Evolutionary conservation across 805 yeast genomes (phyloP).

Genomic region (Tetrapisispora phaffii): DNA sequence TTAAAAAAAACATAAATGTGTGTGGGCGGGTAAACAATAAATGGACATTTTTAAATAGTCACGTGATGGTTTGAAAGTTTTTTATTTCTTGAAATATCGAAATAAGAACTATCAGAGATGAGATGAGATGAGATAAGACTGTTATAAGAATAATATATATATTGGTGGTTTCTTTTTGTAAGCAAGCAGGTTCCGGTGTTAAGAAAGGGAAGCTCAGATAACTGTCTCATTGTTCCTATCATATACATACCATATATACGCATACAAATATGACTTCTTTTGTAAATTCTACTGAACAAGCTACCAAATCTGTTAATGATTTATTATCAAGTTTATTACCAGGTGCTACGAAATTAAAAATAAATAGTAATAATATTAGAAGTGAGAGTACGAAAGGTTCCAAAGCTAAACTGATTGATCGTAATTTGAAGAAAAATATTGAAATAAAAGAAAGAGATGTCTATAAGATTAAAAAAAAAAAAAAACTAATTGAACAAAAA

Average conservation of each 20-base stretch:
- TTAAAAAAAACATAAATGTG: too few relatives aligned
- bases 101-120: slow-evolving; percentile 6
- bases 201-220: too few relatives aligned
- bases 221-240: too few relatives aligned
- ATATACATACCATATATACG: too few relatives aligned
- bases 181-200: too few relatives aligned
- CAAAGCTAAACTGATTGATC: slow-evolving; percentile 33
- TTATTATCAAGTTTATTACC: slow-evolving; percentile 32
- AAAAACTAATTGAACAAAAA: slow-evolving; percentile 25
- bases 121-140: slow-evolving; percentile 9
- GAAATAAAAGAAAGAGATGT: slow-evolving; percentile 29
- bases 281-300: slow-evolving; percentile 28
- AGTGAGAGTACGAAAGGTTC: slow-evolving; percentile 17
- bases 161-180: too few relatives aligned
- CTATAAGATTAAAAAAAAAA: slow-evolving; percentile 28
- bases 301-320: slow-evolving; percentile 34
- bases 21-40: too few relatives aligned
- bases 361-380: slow-evolving; percentile 5
- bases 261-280: slow-evolving; percentile 5
- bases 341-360: slow-evolving; percentile 23
- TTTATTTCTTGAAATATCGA: slow-evolving; percentile 4
- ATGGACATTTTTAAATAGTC: too few relatives aligned
- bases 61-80: not conserved
- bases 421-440: slow-evolving; percentile 27
- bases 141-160: not conserved